Conservation (phyloP, 2,329 filamentous ascomycete species). For the Aspergillus pseudonomiae region DNA sequence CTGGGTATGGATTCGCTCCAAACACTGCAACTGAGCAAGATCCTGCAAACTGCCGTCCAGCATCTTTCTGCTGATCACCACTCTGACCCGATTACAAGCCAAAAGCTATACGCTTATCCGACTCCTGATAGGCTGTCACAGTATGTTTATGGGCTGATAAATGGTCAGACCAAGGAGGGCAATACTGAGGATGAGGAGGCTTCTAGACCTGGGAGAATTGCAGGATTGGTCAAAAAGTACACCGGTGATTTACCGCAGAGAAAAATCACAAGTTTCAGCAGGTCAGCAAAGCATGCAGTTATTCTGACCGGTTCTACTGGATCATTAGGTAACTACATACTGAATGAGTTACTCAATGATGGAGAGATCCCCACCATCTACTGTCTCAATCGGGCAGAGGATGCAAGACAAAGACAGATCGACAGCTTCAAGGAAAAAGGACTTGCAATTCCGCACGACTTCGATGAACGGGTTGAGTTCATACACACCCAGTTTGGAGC, state of each 20-base stretch:
- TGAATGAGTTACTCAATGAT: slow-evolving; percentile 15
- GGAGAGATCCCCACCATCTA: slow-evolving; percentile 18
- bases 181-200: no score
- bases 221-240: background rate
- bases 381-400: slow-evolving; percentile 22
- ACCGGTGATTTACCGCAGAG: background rate
- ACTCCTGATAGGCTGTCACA: background rate
- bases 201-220: background rate
- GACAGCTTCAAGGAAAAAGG: background rate
- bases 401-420: background rate
- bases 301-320: slow-evolving; percentile 27
- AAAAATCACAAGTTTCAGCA: no score
- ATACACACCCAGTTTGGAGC: slow-evolving; percentile 21
- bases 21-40: slow-evolving; percentile 1
- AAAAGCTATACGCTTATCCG: no score
- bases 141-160: background rate
- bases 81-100: no score
- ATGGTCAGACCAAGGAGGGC: no score
- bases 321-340: slow-evolving; percentile 23
- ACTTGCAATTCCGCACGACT: background rate
- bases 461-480: slow-evolving; percentile 31
- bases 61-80: background rate
- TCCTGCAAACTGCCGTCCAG: slow-evolving; percentile 1
- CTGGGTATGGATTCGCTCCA: slow-evolving; percentile 20
- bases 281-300: background rate